Evolutionary conservation across 2,329 filamentous ascomycete species (phyloP).

Genomic region (Plectosphaerella cucumerina): DNA sequence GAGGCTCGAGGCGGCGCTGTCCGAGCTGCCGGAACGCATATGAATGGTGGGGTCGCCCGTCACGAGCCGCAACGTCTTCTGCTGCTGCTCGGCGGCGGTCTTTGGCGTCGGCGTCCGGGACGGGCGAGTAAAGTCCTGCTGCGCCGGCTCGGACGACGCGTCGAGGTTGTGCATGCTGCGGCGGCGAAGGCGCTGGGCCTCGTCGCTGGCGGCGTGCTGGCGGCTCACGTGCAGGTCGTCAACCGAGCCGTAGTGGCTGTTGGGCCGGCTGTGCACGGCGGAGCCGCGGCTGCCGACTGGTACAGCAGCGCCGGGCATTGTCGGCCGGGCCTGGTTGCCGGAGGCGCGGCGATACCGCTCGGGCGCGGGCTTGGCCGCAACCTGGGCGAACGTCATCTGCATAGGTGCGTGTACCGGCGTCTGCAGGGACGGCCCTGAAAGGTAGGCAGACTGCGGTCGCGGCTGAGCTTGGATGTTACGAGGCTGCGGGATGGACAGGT

Average conservation of each 20-base stretch:
- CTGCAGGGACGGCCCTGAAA: constrained; percentile 34
- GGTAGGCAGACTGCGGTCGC: constrained; percentile 38
- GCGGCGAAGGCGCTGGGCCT: constrained; percentile 73
- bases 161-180: constrained; percentile 73
- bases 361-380: constrained; percentile 65
- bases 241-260: constrained; percentile 44
- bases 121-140: constrained; percentile 24
- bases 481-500: constrained; percentile 40
- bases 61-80: constrained; percentile 34
- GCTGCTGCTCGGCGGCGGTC: constrained; percentile 31
- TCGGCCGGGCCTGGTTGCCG: constrained; percentile 29
- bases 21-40: constrained; percentile 55
- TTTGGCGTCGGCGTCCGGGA: constrained; percentile 12
- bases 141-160: constrained; percentile 34
- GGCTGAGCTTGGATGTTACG: constrained; percentile 34
- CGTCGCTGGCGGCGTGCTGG: constrained; percentile 41
- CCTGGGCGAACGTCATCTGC: constrained; percentile 51
- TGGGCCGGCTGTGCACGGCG: constrained; percentile 41
- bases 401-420: constrained; percentile 41
- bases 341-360: constrained; percentile 76
- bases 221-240: constrained; percentile 68
- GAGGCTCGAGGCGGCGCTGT: constrained; percentile 57
- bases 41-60: constrained; percentile 23
- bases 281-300: constrained; percentile 20
- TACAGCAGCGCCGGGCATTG: constrained; percentile 7